Base-by-base conservation (phyloP, 1,284 basidiomycete genomes). In the Fomitiporia mediterranea region DNA sequence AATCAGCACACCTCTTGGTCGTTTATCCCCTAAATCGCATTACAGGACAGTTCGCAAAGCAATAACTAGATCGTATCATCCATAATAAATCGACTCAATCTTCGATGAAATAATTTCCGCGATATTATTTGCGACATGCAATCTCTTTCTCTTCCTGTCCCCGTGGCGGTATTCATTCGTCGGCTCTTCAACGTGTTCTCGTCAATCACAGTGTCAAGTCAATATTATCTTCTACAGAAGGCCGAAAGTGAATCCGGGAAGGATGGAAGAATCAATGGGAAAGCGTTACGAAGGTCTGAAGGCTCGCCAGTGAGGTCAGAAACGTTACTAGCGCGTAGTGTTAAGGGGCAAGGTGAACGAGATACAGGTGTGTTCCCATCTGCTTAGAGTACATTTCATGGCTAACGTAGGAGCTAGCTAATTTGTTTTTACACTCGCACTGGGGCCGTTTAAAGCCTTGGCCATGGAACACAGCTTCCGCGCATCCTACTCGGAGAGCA, bases 141-240 rank as follows among this genome's bases (percentile, higher is more conserved):
- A 68, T 79, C 71, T 62, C 69, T 84, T 56, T 82, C 79, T 66
- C 72, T 86, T 63, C 81, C 79, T 49, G 70, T 76, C 42, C 81
- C 81, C 54, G 78, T 88, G 62, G 73, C 76, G 57, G 68, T 78
- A 38, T 68, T 89, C 46, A 71, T 89, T 59, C 83, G 79, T 57
- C 74, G 85, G 58, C 70, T 89, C 40, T 78, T 83, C 59, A 84
- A 86, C 62, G 80, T 79, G 38, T 74, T 89, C 44, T 86, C 84
- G 0, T 74, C 81, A 0, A 68, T 86, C 27, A 84, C 84, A 0
- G 77, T 88, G 38, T 81, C 86, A 2, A 79, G 79, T 62, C 82
- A 86, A 37, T 86, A 84, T 63, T 63, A 82, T 39, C 63, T 72
- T 34, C 66, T 66, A 56, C 54, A 51, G 66, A 67, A 61, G 66